Conservation (phyloP, 805 yeast species). For the Candida mattraensis region DNA sequence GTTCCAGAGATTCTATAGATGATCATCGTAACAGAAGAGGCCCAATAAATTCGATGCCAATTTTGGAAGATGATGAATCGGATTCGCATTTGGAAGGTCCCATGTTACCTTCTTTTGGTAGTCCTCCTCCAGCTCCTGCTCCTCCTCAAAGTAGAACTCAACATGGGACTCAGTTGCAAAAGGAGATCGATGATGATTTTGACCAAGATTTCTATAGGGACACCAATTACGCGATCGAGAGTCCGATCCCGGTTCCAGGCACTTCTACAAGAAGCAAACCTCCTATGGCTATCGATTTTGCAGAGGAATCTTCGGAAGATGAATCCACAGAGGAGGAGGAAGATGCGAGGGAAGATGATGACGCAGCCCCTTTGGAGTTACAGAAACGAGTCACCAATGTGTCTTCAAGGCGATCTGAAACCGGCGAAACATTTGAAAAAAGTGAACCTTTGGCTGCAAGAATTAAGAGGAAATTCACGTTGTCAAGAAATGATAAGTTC, state of each 20-base stretch:
- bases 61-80: slow-evolving; percentile 33
- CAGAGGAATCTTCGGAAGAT: slow-evolving; percentile 27
- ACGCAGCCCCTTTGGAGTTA: neutral
- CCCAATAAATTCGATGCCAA: slow-evolving; percentile 26
- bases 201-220: slow-evolving; percentile 31
- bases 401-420: neutral
- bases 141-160: neutral
- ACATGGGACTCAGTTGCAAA: slow-evolving; percentile 7
- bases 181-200: slow-evolving; percentile 34
- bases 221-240: slow-evolving; percentile 9
- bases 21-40: slow-evolving; percentile 8
- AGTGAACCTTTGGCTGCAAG: neutral
- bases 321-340: slow-evolving; percentile 27
- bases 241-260: slow-evolving; percentile 8
- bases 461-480: slow-evolving; percentile 19
- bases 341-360: slow-evolving; percentile 1
- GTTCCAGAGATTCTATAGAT: slow-evolving; percentile 1
- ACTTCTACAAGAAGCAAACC: slow-evolving; percentile 6
- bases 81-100: slow-evolving; percentile 28
- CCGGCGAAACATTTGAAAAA: neutral
- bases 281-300: slow-evolving; percentile 4
- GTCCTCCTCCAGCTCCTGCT: neutral
- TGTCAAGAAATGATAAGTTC: slow-evolving; percentile 7
- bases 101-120: slow-evolving; percentile 26
- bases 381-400: slow-evolving; percentile 3